Conservation (phyloP, 257 asterid genomes). For the Parsonsia alboflavescens region DNA sequence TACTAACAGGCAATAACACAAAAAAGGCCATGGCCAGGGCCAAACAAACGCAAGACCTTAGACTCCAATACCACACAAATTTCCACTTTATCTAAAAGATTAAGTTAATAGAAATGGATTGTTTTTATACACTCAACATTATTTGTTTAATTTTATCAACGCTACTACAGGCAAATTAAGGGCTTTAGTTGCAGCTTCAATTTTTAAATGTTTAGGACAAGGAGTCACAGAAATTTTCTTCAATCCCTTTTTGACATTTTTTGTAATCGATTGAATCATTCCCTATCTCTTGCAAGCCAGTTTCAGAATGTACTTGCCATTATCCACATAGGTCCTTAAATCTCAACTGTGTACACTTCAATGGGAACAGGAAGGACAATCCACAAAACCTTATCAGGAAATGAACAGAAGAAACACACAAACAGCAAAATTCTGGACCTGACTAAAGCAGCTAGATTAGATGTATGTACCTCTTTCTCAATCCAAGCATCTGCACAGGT, state of each 20-base stretch:
- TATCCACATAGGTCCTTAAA: background rate
- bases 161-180: too few species aligned
- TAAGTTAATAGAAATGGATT: too few species aligned
- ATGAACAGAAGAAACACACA: background rate
- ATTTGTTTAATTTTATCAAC: background rate
- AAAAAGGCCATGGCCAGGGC: too few species aligned
- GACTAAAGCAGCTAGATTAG: conserved; percentile 16
- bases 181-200: too few species aligned
- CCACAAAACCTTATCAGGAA: background rate
- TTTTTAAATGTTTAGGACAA: too few species aligned
- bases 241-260: background rate
- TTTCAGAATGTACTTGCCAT: background rate
- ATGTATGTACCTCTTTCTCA: conserved; percentile 79
- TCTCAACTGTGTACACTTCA: background rate
- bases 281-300: background rate
- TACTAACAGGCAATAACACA: background rate
- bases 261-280: background rate
- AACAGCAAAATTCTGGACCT: background rate
- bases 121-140: too few species aligned
- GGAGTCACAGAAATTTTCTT: background rate
- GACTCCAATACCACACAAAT: too few species aligned
- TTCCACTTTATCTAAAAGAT: too few species aligned
- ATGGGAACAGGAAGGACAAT: background rate
- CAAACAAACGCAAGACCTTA: too few species aligned
- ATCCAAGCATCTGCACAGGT: conserved; percentile 98